A percentile compares a stretch with the other conserved stretches of the same genome.
Evolutionary conservation across 257 asterid species (phyloP).

Genomic region (Eustoma russellianum): DNA sequence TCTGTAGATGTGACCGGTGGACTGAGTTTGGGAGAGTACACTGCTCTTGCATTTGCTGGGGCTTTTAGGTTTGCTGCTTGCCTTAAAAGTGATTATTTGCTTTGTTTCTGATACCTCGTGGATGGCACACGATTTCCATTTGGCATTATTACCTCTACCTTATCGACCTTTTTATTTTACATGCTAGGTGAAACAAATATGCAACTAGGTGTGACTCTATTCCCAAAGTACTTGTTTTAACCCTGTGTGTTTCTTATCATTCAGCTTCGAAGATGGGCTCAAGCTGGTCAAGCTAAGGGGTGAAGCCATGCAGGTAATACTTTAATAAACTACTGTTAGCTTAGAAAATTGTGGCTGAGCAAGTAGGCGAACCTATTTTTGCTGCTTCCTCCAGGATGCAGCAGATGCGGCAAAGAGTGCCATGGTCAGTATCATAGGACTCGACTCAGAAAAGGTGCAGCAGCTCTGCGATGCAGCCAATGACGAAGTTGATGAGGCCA

Average conservation of each 20-base stretch:
- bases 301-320: conserved; percentile 88
- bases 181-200: not conserved
- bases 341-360: not conserved
- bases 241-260: not conserved
- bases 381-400: conserved; percentile 53
- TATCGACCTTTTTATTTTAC: not conserved
- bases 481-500: conserved; percentile 81
- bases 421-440: conserved; percentile 94
- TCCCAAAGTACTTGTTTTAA: not conserved
- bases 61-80: conserved; percentile 67
- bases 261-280: conserved; percentile 95
- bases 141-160: not conserved
- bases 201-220: not conserved
- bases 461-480: conserved; percentile 95
- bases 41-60: conserved; percentile 96
- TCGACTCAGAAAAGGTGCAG: conserved; percentile 90
- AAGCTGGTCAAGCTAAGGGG: conserved; percentile 84
- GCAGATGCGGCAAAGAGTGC: conserved; percentile 94
- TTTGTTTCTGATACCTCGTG: no score
- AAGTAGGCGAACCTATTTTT: conserved; percentile 5
- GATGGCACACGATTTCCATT: no score
- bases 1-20: conserved; percentile 94
- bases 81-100: not conserved
- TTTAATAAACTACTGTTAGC: not conserved
- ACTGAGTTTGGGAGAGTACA: conserved; percentile 93